phyloP scores from a whole-genome alignment of 108 stramenopile genomes.

The Conticribra guillardii region DNA sequence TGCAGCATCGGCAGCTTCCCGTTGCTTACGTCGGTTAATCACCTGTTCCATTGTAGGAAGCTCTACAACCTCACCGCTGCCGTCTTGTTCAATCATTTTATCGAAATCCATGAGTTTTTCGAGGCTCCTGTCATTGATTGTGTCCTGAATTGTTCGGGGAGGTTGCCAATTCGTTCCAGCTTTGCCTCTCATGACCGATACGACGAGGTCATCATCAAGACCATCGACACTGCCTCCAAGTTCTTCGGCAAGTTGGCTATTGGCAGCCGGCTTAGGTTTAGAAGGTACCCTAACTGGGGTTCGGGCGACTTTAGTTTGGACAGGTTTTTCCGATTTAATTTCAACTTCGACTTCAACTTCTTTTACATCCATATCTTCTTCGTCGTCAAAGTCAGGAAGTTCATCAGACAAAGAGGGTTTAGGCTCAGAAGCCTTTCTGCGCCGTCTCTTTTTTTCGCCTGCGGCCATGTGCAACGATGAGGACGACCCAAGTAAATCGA shows the following conservation, averaged over 20 bases:
- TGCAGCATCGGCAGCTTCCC: conserved; percentile 27
- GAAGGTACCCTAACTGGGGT: not conserved
- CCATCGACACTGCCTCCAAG: conserved; percentile 49
- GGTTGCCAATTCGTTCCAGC: conserved; percentile 34
- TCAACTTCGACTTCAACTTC: conserved; percentile 7
- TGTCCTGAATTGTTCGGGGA: conserved; percentile 44
- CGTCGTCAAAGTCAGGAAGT: conserved; percentile 81
- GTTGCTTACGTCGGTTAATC: conserved; percentile 33
- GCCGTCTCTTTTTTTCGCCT: conserved; percentile 32
- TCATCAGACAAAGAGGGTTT: conserved; percentile 34
- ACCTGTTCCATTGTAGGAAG: conserved; percentile 71
- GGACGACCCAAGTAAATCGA: not conserved
- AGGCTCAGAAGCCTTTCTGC: conserved; percentile 34
- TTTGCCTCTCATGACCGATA: conserved; percentile 41
- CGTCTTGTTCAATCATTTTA: conserved; percentile 63
- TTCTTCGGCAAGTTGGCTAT: conserved; percentile 38
- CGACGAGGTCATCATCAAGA: conserved; percentile 40
- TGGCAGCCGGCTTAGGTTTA: conserved; percentile 11
- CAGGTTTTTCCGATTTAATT: conserved; percentile 49
- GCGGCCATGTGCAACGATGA: conserved; percentile 17
- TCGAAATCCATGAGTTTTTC: conserved; percentile 50
- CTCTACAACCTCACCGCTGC: conserved; percentile 25
- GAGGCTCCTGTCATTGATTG: conserved; percentile 36
- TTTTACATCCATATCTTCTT: conserved; percentile 30
- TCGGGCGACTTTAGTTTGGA: not conserved